Base-by-base conservation (phyloP, 2,329 filamentous ascomycete genomes). In the Pseudogymnoascus sp. region DNA sequence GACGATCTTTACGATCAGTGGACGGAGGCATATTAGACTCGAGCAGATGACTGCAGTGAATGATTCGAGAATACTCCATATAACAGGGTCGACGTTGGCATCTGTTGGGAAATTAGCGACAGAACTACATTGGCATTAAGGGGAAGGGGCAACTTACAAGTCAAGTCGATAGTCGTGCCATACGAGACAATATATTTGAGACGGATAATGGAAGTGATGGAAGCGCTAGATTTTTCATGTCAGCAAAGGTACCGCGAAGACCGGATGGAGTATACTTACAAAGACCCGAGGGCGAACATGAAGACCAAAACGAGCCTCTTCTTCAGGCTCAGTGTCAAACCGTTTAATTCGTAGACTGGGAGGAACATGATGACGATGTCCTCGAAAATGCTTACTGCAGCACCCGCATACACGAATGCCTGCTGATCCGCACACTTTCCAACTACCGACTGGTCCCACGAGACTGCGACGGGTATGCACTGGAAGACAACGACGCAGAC, bases 311-410 rank as follows among this genome's bases (percentile, higher is more conserved):
- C 88, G 11, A 83, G 79, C 73, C 88, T 89, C 68, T 89, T 86
- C 67, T 85, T 87, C 66, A 73, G 79, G 1, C 85, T 85, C 8
- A 90, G 75, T 31, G 83, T 81, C 79, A 90, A 83, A 48, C 79
- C 79, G 5, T 84, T 83, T 62, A 89, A 74, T 39, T 88, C 83
- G 1, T 86, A 85, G 75, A 88, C 85, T 0, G 86, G 86, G 8
- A 89, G 77, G 57, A 87, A 82, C 11, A 90, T 76, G 34, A 90
- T 83, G 37, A 84, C 83, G 31, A 89, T 74, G 68, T 90, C 87
- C n/a, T 86, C 88, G 61, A 85, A 83, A 67, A 90, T 85, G 73
- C 89, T 89, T 62, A 88, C 79, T 0, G 85, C 86, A 1, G 86
- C 84, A 1, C 85, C 88, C 7, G 84, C 85, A 7, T 88, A 83